phyloP scores from a whole-genome alignment of 2,329 filamentous ascomycete species.

The Delphinella strobiligena region DNA sequence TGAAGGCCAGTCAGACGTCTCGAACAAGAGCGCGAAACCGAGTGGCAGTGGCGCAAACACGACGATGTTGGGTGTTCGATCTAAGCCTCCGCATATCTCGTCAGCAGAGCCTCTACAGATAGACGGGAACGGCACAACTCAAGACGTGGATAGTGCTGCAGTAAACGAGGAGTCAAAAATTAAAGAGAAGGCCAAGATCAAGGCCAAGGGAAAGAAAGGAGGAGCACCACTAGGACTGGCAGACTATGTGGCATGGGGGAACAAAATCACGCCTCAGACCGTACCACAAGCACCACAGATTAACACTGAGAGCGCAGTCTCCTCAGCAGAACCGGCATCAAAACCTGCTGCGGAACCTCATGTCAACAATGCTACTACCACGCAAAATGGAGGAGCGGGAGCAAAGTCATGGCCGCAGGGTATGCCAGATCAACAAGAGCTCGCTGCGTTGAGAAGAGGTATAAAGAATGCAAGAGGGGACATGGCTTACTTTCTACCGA shows the following conservation, averaged over 20 bases:
- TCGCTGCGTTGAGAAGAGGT: slow-evolving; percentile 13
- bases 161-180: background rate
- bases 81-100: background rate
- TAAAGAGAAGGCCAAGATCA: background rate
- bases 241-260: background rate
- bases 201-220: background rate
- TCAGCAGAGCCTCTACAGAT: background rate
- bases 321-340: background rate
- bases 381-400: too few species aligned
- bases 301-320: background rate
- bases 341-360: background rate
- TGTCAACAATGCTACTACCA: background rate
- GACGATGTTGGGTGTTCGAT: slow-evolving; percentile 12
- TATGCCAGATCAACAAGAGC: background rate
- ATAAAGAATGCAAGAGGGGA: slow-evolving; percentile 45
- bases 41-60: slow-evolving; percentile 22
- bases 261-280: background rate
- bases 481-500: slow-evolving; percentile 55
- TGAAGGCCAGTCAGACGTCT: slow-evolving; percentile 20
- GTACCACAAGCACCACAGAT: background rate
- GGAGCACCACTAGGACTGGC: background rate
- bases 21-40: slow-evolving; percentile 16
- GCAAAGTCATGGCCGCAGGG: slow-evolving; percentile 2
- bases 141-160: background rate
- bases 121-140: background rate